A percentile compares a stretch with the other conserved stretches of the same genome.
phyloP scores from a whole-genome alignment of 2,329 filamentous ascomycete genomes.

The Trichoderma endophyticum region DNA sequence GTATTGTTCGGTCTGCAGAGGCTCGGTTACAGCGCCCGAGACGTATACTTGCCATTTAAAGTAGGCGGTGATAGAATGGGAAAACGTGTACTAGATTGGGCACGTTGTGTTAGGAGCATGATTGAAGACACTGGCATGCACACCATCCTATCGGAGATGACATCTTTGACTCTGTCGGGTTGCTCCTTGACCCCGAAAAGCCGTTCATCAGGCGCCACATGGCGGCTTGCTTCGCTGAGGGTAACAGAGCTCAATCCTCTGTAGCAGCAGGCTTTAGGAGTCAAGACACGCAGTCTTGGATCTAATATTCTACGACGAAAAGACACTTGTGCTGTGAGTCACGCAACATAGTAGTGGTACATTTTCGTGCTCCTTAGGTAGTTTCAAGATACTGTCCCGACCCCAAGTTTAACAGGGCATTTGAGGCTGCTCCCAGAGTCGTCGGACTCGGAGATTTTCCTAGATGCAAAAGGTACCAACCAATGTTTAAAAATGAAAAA shows the following conservation, averaged over 20 bases:
- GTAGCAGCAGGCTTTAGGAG: background rate
- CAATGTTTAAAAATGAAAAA: background rate
- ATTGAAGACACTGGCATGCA: background rate
- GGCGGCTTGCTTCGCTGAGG: background rate
- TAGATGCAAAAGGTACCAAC: background rate
- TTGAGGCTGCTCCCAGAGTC: background rate
- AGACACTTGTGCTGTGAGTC: background rate
- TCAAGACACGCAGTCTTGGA: background rate
- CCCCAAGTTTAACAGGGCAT: background rate
- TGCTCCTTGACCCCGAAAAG: constrained; percentile 1
- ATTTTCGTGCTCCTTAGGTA: background rate
- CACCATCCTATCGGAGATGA: background rate
- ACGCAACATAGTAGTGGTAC: background rate
- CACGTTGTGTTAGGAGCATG: background rate
- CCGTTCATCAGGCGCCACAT: background rate
- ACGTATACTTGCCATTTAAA: background rate
- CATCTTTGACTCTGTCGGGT: background rate
- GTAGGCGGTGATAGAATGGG: background rate
- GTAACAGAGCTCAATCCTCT: background rate
- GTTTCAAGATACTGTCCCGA: background rate
- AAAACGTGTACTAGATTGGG: background rate
- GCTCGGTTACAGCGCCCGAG: background rate
- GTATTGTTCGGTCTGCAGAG: background rate
- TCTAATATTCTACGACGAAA: background rate
- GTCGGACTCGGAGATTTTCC: background rate